These are phyloP conservation scores for Schwanniomyces occidentalis DNA, from an alignment of 805 yeast species.

Conservation along the genomic window DNA sequence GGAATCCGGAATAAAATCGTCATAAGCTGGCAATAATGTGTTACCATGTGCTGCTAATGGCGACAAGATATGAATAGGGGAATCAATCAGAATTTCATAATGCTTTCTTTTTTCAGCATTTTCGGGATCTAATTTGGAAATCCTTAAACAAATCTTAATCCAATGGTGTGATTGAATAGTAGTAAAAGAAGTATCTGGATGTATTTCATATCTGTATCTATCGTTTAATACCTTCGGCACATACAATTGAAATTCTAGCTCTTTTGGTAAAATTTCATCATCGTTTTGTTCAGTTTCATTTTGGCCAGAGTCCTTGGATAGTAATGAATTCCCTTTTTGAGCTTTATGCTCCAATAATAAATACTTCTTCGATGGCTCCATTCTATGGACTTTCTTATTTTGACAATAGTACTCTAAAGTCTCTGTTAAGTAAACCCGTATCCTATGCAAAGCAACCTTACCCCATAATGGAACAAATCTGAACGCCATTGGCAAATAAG, in stretches of 20 bases:
- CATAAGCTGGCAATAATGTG: conserved; percentile 74
- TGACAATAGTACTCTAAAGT: conserved; percentile 87
- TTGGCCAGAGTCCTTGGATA: conserved; percentile 41
- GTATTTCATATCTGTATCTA: conserved; percentile 50
- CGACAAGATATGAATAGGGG: conserved; percentile 84
- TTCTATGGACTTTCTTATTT: conserved; percentile 82
- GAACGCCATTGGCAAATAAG: conserved; percentile 81
- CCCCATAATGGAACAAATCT: conserved; percentile 78
- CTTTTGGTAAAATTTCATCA: conserved; percentile 68
- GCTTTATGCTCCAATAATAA: conserved; percentile 81
- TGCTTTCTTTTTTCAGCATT: conserved; percentile 70
- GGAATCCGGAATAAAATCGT: conserved; percentile 19
- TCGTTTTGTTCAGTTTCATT: conserved; percentile 30
- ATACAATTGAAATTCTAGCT: conserved; percentile 81
- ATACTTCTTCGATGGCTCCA: conserved; percentile 85
- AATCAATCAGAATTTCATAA: conserved; percentile 91
- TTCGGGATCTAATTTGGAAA: conserved; percentile 65
- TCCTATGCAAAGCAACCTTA: conserved; percentile 81
- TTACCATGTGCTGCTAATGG: conserved; percentile 79
- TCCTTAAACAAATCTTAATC: conserved; percentile 84
- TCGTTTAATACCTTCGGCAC: conserved; percentile 70
- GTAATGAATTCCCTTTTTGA: conserved; percentile 44
- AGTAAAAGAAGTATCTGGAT: conserved; percentile 82
- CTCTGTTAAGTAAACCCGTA: conserved; percentile 84
- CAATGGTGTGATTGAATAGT: conserved; percentile 91